A percentile compares a stretch with the other conserved stretches of the same genome.
phyloP scores from a whole-genome alignment of 2,329 filamentous ascomycete genomes.

The Clonostachys rhizophaga region DNA sequence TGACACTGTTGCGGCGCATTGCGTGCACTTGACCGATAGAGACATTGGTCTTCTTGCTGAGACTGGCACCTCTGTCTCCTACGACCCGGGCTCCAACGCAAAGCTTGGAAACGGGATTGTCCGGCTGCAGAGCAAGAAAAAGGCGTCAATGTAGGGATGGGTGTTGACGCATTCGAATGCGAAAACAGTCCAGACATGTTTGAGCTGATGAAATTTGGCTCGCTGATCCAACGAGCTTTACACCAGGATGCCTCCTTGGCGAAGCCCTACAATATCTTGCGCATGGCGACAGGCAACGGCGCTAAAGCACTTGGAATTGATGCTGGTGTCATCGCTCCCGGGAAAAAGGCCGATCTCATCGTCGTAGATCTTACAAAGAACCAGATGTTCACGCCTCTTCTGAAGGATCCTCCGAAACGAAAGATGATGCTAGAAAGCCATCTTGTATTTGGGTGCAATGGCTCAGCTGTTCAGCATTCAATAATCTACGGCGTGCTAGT shows the following conservation, averaged over 20 bases:
- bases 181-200: conserved; percentile 8
- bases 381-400: conserved; percentile 6
- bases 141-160: conserved; percentile 5
- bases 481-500: neutral
- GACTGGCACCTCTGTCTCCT: conserved; percentile 5
- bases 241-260: conserved; percentile 4
- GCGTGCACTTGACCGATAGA: conserved; percentile 5
- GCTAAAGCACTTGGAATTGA: conserved; percentile 5
- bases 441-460: conserved; percentile 3
- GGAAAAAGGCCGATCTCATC: conserved; percentile 5
- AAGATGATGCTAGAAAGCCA: conserved; percentile 2
- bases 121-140: conserved; percentile 3
- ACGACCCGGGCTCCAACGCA: conserved; percentile 6
- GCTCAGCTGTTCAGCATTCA: neutral
- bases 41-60: conserved; percentile 5
- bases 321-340: conserved; percentile 1
- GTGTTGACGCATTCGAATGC: conserved; percentile 6
- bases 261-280: conserved; percentile 4
- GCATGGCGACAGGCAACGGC: conserved; percentile 5
- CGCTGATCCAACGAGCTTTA: conserved; percentile 5
- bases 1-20: conserved; percentile 5
- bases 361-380: conserved; percentile 6
- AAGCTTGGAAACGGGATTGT: conserved; percentile 7
- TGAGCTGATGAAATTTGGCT: conserved; percentile 7
- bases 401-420: conserved; percentile 3